Base-by-base conservation (phyloP, 192 early-diverging fungal species). In the Coemansia sp. region DNA sequence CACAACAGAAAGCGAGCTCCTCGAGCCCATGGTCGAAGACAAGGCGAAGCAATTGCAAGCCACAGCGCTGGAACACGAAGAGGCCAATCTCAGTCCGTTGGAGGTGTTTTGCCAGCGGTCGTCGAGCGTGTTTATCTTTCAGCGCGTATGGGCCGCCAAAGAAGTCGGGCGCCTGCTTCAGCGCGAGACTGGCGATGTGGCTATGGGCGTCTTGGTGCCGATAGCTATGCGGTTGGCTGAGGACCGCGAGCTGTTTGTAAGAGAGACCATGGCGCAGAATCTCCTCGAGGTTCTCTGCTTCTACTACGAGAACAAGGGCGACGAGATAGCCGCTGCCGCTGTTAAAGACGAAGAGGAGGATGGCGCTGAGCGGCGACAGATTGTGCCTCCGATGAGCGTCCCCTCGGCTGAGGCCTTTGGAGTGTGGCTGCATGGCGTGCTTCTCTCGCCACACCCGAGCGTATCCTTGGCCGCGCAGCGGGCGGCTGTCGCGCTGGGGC, bases 141-240 rank as follows among this genome's bases (percentile, higher is more conserved):
- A 79, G 65, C 77, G 82, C 28, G 79, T 82, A 21, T 82, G 79
- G 79, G 73, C 79, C 16, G 75, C 79, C 18, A 77, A 77, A 41
- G 75, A 77, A 39, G 75, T 70, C 8, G 73, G 71, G 10, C 43
- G 65, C 25, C 63, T 77, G 35, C 62, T 82, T 6, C 21, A 14
- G 3, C 20, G 43, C 38, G 74, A 73, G 59, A 11, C 41, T 0
- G 47, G 16, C 3, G 52, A 16, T 7, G 41, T 70, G 0, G 76
- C 65, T 5, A 3, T 77, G 42, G 65, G 65, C 25, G 68, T 76
- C 21, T 53, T 84, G 31, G 70, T 84, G 35, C 83, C 83, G 6
- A 70, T 80, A 9, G 83, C 77, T 23, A 80, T 76, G 73, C 77
- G 69, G 18, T 65, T 84, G 57, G 61, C 74, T 0, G 74, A 75